Base-by-base conservation (phyloP, 345 rosid species). In the Populus pruinosa region DNA sequence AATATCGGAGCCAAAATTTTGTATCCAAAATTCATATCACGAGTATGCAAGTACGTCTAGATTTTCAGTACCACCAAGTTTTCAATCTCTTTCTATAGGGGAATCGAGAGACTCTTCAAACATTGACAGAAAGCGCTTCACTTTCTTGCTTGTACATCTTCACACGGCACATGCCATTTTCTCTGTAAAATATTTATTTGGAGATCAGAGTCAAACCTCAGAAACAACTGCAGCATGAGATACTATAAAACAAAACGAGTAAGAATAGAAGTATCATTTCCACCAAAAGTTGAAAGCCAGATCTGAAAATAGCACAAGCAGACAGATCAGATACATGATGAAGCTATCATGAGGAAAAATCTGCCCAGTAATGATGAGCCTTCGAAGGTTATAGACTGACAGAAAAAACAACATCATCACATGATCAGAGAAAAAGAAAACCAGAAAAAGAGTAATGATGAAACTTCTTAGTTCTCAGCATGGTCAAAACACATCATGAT, bases 401-500 rank as follows among this genome's bases (percentile, higher is more conserved):
- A 50, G 61, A 59, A 76, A 20, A 49, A 63, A 59, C 31, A 31
- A 36, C 33, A 56, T 64, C 79, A 85, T 87, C 86, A 82, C 85
- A 63, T 61, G 81, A 84, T 70, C 70, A 81, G 81, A 39, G 78
- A 67, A 55, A 25, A 69, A 18, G 67, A 73, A 77, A 80, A 80
- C 50, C 64, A 41, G 21, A 70, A 80, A 71, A 69, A 84, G 59
- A 11, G 88, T 86, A 86, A 91, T 90, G 89, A 89, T 87, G 85
- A 86, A 87, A 79, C 82, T 77, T 82, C 85, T 85, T 59, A 70
- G 29, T 59, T 59, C 63, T 50, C 76, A 71, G 21, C n/a, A 20
- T 6, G 66, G 82, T 79, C 82, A 79, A 79, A 69, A 73, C 33
- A 43, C 69, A 35, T 67, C 77, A 79, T 79, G 67, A 79, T 79